Evolutionary conservation across 1,284 basidiomycete genomes (phyloP), one percentile per base, ranked within the genome.

Genomic region (Rhodotorula sp.): DNA sequence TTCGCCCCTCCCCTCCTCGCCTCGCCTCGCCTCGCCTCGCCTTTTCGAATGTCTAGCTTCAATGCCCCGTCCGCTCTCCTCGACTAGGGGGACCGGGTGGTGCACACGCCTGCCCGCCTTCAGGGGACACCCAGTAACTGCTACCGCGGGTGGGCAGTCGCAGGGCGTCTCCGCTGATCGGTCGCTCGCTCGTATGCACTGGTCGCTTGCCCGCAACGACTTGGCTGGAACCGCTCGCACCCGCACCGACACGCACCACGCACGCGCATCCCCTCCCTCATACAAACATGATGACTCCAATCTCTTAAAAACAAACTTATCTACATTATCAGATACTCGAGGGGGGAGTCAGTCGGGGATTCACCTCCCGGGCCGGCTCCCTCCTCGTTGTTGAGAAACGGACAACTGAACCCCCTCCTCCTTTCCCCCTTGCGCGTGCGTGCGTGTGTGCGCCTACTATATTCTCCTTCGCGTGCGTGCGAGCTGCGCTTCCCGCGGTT

Each of bases 281-380:
- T 19, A 45, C 26, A 56, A 38, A 31, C 12, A 59, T 60, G 64
- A 65, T 65, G 64, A 65, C 47, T 38, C 62, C 52, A 38, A 54
- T 26, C 15, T 45, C n/a, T 47, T 16, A 50, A 49, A 59, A 38
- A n/a, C 23, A 49, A 43, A 49, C 55, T 65, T 65, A 65, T 65
- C 64, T 65, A 65, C 64, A 65, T 65, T 65, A 65, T 49, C 64
- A 45, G 57, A 43, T 10, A 48, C 15, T 59, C 47, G 14, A 58
- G 47, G 15, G 12, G 31, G 19, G 21, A 3, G 43, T 38, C 21
- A 8, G 12, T 43, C 38, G 38, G 38, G 38, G 38, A 43, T 43
- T 43, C 38, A 43, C 47, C 12, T 59, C 48, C 54, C 54, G 31
- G 56, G 31, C 31, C 5, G 5, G 3, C 6, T 38, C 23, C 34